Percentiles rank a stretch among this genome's conserved stretches.
Conservation (phyloP, 2,329 filamentous ascomycete species). For the Fusarium dlaminii region DNA sequence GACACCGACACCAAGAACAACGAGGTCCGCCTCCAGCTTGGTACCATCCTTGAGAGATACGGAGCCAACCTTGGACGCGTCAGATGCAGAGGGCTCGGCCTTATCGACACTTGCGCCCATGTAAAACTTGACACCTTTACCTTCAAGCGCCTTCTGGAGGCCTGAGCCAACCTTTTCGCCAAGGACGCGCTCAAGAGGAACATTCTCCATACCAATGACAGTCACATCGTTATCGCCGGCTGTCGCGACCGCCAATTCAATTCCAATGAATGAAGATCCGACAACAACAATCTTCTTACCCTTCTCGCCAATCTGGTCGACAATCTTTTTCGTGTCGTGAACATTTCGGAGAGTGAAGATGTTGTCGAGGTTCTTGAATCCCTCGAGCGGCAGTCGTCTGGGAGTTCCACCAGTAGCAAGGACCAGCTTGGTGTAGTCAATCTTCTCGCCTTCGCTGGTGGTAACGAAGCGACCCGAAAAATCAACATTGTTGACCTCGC, state of each 20-base stretch:
- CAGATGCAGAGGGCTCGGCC: slow-evolving; percentile 74
- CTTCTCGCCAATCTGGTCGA: slow-evolving; percentile 80
- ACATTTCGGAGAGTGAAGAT: slow-evolving; percentile 85
- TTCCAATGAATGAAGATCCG: slow-evolving; percentile 95
- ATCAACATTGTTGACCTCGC: slow-evolving; percentile 78
- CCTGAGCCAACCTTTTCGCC: slow-evolving; percentile 83
- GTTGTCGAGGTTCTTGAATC: slow-evolving; percentile 86
- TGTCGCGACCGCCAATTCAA: slow-evolving; percentile 93
- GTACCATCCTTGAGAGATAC: slow-evolving; percentile 89
- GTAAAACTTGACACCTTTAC: slow-evolving; percentile 88
- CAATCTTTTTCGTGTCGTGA: slow-evolving; percentile 80
- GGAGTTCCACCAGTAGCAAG: slow-evolving; percentile 88
- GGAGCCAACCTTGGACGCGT: slow-evolving; percentile 78
- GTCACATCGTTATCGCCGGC: slow-evolving; percentile 83
- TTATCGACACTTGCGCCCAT: slow-evolving; percentile 84
- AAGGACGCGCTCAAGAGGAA: slow-evolving; percentile 86
- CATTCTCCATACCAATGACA: slow-evolving; percentile 87
- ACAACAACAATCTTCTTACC: slow-evolving; percentile 93
- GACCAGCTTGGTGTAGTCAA: slow-evolving; percentile 86
- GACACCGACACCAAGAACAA: slow-evolving; percentile 92
- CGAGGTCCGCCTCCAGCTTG: slow-evolving; percentile 83
- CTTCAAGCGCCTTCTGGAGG: slow-evolving; percentile 81
- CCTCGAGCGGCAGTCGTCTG: slow-evolving; percentile 78
- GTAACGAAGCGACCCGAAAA: slow-evolving; percentile 77
- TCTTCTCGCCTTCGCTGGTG: slow-evolving; percentile 77